These are phyloP conservation scores for Apiospora malaysiana DNA, from an alignment of 2,329 filamentous ascomycete species.

Conservation along the genomic window DNA sequence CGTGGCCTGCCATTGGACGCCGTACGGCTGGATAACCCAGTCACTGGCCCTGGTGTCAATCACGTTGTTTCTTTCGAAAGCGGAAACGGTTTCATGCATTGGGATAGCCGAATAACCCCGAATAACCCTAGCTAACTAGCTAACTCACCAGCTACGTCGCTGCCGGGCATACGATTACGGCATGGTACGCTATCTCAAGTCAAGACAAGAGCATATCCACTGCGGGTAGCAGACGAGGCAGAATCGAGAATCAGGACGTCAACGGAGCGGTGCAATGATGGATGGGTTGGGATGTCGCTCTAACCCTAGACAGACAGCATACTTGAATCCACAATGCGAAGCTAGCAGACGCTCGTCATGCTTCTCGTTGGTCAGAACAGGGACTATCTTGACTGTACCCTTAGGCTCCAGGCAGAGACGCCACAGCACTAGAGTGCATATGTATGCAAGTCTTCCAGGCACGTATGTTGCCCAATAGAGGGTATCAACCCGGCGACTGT, in stretches of 20 bases:
- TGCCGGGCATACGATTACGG: background rate
- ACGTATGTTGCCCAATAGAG: slow-evolving; percentile 14
- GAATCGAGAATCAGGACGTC: background rate
- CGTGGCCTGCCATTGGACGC: slow-evolving; percentile 7
- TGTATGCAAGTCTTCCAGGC: slow-evolving; percentile 4
- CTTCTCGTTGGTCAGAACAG: background rate
- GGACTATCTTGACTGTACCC: background rate
- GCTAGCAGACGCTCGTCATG: background rate
- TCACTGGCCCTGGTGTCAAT: background rate
- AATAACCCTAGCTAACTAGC: background rate
- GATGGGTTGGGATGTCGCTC: background rate
- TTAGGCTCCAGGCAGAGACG: background rate
- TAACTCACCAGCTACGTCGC: background rate
- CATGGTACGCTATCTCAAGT: background rate
- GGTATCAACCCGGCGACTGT: background rate
- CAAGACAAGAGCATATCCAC: background rate
- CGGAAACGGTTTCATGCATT: slow-evolving; percentile 16
- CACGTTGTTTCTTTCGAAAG: background rate
- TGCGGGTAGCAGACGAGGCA: background rate
- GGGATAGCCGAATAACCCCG: background rate
- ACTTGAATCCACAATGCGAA: background rate
- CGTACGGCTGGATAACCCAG: slow-evolving; percentile 4
- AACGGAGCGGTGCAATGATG: background rate
- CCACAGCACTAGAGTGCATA: background rate
- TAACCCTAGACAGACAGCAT: background rate